phyloP scores from a whole-genome alignment of 129 eudicot species.

The Flaveria sonorensis region DNA sequence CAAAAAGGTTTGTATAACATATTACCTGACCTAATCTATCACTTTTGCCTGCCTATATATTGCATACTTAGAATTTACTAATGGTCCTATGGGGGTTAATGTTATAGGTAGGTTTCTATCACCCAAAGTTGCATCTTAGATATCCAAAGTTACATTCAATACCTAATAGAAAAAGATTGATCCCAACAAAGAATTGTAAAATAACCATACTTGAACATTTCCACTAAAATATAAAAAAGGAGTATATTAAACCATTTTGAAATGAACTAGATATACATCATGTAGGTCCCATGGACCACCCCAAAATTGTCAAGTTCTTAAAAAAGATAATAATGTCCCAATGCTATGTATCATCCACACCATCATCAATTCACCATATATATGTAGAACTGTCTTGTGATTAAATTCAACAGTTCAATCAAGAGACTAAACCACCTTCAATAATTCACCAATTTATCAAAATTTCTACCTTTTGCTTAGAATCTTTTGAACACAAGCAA shows the following conservation, averaged over 20 bases:
- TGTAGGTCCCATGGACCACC: constrained; percentile 50
- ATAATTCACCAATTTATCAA: constrained; percentile 21
- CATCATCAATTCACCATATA: constrained; percentile 12
- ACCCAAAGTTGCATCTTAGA: constrained; percentile 26
- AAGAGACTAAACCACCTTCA: constrained; percentile 49
- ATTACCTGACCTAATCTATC: too few species aligned
- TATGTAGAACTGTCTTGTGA: neutral
- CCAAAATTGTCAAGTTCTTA: constrained; percentile 21
- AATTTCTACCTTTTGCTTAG: neutral
- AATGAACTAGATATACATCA: constrained; percentile 33
- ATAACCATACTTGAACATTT: constrained; percentile 15
- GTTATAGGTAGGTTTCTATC: constrained; percentile 1
- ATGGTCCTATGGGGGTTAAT: neutral
- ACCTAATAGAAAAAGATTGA: neutral
- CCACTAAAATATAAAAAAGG: constrained; percentile 30
- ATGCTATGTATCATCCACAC: constrained; percentile 10
- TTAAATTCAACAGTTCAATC: constrained; percentile 1
- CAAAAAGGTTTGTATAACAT: too few species aligned
- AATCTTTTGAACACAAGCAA: constrained; percentile 17
- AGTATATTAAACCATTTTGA: constrained; percentile 23
- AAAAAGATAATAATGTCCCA: constrained; percentile 6
- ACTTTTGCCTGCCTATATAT: too few species aligned
- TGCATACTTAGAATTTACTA: neutral
- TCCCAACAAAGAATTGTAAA: constrained; percentile 26
- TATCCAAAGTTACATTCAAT: neutral